Percentiles rank a stretch among this genome's conserved stretches.
Evolutionary conservation across 495 filamentous ascomycete species (phyloP).

Genomic region (Daldinia caldariorum): DNA sequence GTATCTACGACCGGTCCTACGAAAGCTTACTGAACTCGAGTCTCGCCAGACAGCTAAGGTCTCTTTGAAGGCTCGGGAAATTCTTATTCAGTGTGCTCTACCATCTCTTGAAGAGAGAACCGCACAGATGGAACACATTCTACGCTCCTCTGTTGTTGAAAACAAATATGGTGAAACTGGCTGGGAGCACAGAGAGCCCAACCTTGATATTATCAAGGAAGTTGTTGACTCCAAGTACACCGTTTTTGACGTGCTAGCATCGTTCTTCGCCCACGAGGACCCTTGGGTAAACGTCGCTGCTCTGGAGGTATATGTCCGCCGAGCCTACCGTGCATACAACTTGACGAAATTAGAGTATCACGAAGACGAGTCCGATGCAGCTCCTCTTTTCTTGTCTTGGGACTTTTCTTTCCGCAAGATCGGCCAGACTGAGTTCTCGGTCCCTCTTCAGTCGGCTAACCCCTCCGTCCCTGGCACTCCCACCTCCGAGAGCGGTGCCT

Average conservation of each 20-base stretch:
- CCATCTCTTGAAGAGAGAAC: slow-evolving; percentile 95
- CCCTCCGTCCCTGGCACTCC: slow-evolving; percentile 91
- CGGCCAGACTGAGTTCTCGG: slow-evolving; percentile 85
- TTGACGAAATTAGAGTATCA: slow-evolving; percentile 90
- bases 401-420: slow-evolving; percentile 94
- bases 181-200: slow-evolving; percentile 94
- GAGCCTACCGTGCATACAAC: slow-evolving; percentile 94
- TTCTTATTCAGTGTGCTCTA: slow-evolving; percentile 95
- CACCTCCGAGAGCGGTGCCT: slow-evolving; percentile 66
- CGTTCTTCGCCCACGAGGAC: slow-evolving; percentile 93
- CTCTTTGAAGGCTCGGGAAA: slow-evolving; percentile 93
- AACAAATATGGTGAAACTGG: slow-evolving; percentile 96
- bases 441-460: slow-evolving; percentile 75
- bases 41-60: slow-evolving; percentile 92
- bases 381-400: slow-evolving; percentile 86
- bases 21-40: slow-evolving; percentile 90
- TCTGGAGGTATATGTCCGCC: slow-evolving; percentile 94
- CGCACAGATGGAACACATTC: slow-evolving; percentile 97
- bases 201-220: slow-evolving; percentile 87
- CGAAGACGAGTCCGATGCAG: slow-evolving; percentile 72
- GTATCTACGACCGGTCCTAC: slow-evolving; percentile 83
- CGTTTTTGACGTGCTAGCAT: slow-evolving; percentile 93
- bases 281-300: slow-evolving; percentile 95
- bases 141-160: slow-evolving; percentile 95
- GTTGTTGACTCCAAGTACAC: slow-evolving; percentile 98